Evolutionary conservation across 2,329 filamentous ascomycete genomes (phyloP).

Genomic region (Sphaceloma murrayae): DNA sequence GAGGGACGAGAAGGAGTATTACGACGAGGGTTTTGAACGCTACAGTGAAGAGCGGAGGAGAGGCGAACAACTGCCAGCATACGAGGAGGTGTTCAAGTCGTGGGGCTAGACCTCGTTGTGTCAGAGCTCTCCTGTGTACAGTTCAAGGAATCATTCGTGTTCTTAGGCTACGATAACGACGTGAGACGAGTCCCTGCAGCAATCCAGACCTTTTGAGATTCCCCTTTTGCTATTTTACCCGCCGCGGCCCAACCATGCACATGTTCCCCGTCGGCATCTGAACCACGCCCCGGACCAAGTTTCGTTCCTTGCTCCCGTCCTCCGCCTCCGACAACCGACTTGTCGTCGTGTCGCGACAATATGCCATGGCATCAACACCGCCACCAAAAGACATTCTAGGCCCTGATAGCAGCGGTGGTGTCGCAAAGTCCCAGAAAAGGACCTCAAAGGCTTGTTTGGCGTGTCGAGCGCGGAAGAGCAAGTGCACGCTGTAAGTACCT

Average conservation of each 20-base stretch:
- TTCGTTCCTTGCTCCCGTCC: neutral
- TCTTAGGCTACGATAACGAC: neutral
- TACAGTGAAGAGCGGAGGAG: neutral
- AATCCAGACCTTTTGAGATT: neutral
- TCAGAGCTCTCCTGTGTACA: no score
- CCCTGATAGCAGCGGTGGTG: conserved; percentile 14
- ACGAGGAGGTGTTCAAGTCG: conserved; percentile 1
- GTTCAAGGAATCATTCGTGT: neutral
- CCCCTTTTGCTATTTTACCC: neutral
- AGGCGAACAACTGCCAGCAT: neutral
- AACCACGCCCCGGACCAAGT: no score
- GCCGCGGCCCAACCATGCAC: neutral
- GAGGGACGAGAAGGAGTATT: neutral
- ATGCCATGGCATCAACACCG: conserved; percentile 15
- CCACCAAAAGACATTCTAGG: conserved; percentile 9
- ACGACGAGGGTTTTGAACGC: neutral
- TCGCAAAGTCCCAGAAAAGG: conserved; percentile 3
- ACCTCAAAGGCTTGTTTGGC: conserved; percentile 36
- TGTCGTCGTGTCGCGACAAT: no score
- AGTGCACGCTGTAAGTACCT: conserved; percentile 42
- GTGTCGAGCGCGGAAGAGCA: conserved; percentile 42
- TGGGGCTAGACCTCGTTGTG: neutral
- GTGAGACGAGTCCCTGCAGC: no score
- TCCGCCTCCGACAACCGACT: conserved; percentile 11
- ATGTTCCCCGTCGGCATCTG: conserved; percentile 7